These are phyloP conservation scores for Penicillium soppii DNA, from an alignment of 495 filamentous ascomycete species.

Conservation along the genomic window DNA sequence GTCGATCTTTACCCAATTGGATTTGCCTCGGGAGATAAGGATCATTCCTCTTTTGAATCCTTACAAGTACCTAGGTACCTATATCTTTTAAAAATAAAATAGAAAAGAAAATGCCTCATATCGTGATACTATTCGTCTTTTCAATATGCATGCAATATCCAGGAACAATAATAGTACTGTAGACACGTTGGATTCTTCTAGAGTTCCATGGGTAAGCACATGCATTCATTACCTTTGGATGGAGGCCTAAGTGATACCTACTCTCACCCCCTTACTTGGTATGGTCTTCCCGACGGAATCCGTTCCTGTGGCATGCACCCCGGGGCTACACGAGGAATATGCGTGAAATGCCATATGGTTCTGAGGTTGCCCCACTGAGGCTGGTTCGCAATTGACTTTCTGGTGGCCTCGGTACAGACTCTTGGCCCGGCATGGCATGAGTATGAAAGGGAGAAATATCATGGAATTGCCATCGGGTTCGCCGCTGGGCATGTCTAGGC, in stretches of 20 bases:
- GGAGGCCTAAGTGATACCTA: neutral
- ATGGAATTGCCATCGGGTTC: neutral
- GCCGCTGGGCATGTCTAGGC: neutral
- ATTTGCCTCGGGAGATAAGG: constrained; percentile 3
- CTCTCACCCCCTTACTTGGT: constrained; percentile 13
- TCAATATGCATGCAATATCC: too few species aligned
- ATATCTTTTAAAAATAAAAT: too few species aligned
- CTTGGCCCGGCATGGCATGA: constrained; percentile 1
- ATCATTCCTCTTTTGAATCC: neutral
- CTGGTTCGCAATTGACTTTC: constrained; percentile 3
- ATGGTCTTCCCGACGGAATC: constrained; percentile 22
- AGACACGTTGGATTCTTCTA: too few species aligned
- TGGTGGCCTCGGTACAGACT: neutral
- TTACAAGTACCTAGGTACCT: neutral
- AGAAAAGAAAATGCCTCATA: too few species aligned
- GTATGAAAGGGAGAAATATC: neutral
- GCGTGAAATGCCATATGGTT: constrained; percentile 8
- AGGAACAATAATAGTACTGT: too few species aligned
- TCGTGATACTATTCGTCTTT: too few species aligned
- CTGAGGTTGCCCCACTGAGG: constrained; percentile 1
- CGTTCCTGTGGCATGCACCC: constrained; percentile 8
- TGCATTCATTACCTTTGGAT: neutral
- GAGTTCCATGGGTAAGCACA: too few species aligned
- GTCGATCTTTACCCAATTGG: constrained; percentile 16
- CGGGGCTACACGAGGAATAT: neutral